Percentiles rank a stretch among this genome's conserved stretches.
Evolutionary conservation across 495 filamentous ascomycete genomes (phyloP).

Genomic region (Mycothermus thermophilus): DNA sequence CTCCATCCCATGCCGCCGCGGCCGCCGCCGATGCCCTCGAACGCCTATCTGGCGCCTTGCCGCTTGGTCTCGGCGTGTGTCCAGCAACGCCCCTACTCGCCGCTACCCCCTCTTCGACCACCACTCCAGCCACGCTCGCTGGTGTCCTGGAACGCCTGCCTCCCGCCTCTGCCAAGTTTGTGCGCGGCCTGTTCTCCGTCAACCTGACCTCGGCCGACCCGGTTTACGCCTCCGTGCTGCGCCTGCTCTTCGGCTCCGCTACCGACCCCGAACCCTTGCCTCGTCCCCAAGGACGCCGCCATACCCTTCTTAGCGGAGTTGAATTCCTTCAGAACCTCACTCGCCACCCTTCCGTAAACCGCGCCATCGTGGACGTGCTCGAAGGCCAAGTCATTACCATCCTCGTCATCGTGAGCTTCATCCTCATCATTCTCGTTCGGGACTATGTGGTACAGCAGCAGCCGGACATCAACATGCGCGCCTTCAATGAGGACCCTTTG

Average conservation of each 20-base stretch:
- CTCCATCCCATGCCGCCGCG: not conserved
- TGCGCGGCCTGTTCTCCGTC: conserved; percentile 16
- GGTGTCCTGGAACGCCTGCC: conserved; percentile 16
- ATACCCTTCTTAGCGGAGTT: conserved; percentile 56
- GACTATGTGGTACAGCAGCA: conserved; percentile 99
- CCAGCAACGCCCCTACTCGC: conserved; percentile 34
- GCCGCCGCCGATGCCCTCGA: not conserved
- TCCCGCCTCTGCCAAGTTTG: conserved; percentile 14
- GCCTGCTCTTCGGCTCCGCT: conserved; percentile 17
- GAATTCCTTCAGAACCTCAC: conserved; percentile 61
- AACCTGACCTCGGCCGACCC: conserved; percentile 17
- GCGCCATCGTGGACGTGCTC: conserved; percentile 63
- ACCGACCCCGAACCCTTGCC: conserved; percentile 9
- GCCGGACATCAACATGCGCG: conserved; percentile 54
- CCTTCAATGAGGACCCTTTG: too few relatives aligned
- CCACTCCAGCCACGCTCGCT: conserved; percentile 21
- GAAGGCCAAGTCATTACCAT: conserved; percentile 92
- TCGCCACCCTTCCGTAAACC: conserved; percentile 57
- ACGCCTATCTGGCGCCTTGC: conserved; percentile 1
- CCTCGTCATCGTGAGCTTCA: conserved; percentile 79
- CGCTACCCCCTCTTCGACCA: conserved; percentile 22
- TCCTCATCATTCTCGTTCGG: conserved; percentile 85
- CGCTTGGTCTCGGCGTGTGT: conserved; percentile 20
- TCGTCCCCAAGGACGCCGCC: too few relatives aligned
- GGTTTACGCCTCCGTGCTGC: conserved; percentile 14